Evolutionary conservation across 768 basidiomycete species (phyloP).

Genomic region (Russula ochroleuca): DNA sequence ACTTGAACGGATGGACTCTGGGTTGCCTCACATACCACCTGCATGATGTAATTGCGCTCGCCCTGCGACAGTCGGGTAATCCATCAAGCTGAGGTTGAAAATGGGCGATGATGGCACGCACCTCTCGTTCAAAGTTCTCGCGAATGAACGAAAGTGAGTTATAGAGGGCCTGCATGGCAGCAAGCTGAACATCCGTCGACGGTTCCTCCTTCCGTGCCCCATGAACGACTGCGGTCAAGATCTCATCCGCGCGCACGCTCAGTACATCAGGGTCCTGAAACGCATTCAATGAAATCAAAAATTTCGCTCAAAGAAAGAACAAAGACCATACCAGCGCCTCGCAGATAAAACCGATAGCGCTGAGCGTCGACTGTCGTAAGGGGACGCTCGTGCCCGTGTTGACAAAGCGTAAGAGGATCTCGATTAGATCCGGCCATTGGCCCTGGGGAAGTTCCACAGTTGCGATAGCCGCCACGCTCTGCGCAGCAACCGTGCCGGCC

Average conservation of each 20-base stretch:
- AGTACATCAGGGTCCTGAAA: conserved; percentile 90
- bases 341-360: conserved; percentile 96
- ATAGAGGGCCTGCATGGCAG: conserved; percentile 87
- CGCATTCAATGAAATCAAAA: background rate
- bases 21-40: conserved; percentile 97
- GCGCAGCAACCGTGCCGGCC: conserved; percentile 84
- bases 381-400: conserved; percentile 68
- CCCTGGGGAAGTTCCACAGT: conserved; percentile 84
- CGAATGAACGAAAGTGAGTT: conserved; percentile 97
- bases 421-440: conserved; percentile 90
- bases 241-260: conserved; percentile 88
- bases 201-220: conserved; percentile 96
- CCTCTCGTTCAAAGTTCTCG: conserved; percentile 97
- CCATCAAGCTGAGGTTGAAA: conserved; percentile 10
- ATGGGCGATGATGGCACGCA: conserved; percentile 37
- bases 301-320: background rate
- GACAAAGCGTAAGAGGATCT: conserved; percentile 80
- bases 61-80: conserved; percentile 50
- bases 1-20: conserved; percentile 76
- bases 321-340: conserved; percentile 78
- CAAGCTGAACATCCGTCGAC: conserved; percentile 83
- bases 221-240: conserved; percentile 96
- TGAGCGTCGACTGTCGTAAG: conserved; percentile 81
- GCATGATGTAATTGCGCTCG: conserved; percentile 99
- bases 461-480: conserved; percentile 92